These are phyloP conservation scores for Epichloe sp. DNA, from an alignment of 2,329 filamentous ascomycete genomes.

Conservation along the genomic window DNA sequence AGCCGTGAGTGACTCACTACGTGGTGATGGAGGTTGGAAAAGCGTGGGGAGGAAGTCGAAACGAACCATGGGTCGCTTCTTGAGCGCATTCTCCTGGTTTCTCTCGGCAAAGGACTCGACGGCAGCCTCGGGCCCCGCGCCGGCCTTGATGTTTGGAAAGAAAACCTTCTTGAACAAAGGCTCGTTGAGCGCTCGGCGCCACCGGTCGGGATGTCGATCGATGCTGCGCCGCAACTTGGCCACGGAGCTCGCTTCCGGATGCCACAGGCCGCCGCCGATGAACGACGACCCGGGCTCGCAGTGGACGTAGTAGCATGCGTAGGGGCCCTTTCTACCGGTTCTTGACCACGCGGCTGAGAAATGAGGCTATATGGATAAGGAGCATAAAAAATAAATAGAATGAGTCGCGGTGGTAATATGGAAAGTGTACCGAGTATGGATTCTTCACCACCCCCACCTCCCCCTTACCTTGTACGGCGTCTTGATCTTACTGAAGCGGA, in stretches of 20 bases:
- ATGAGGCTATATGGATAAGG: slow-evolving; percentile 41
- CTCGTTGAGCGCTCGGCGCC: slow-evolving; percentile 55
- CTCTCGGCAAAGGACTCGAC: slow-evolving; percentile 56
- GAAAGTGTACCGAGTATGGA: too few relatives aligned
- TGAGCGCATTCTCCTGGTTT: slow-evolving; percentile 65
- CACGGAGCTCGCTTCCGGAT: slow-evolving; percentile 55
- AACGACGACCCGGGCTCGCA: slow-evolving; percentile 60
- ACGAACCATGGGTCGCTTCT: slow-evolving; percentile 68
- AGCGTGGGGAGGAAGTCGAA: too few relatives aligned
- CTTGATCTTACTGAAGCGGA: slow-evolving; percentile 70
- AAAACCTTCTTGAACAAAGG: slow-evolving; percentile 50
- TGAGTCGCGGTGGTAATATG: not conserved
- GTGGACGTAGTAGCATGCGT: slow-evolving; percentile 82
- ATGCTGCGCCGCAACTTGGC: slow-evolving; percentile 59
- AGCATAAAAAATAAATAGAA: not conserved
- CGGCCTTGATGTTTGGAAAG: slow-evolving; percentile 30
- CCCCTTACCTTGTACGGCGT: slow-evolving; percentile 71
- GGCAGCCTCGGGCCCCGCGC: slow-evolving; percentile 34
- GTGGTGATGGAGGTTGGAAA: not conserved
- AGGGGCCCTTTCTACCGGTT: slow-evolving; percentile 75
- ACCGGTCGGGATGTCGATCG: slow-evolving; percentile 55
- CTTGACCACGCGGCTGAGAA: slow-evolving; percentile 81
- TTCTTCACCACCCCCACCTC: too few relatives aligned
- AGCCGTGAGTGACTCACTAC: not conserved
- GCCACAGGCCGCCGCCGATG: slow-evolving; percentile 72